Evolutionary conservation across 495 filamentous ascomycete genomes (phyloP), one percentile per base, ranked within the genome.

Genomic region (Podospora fimiseda): DNA sequence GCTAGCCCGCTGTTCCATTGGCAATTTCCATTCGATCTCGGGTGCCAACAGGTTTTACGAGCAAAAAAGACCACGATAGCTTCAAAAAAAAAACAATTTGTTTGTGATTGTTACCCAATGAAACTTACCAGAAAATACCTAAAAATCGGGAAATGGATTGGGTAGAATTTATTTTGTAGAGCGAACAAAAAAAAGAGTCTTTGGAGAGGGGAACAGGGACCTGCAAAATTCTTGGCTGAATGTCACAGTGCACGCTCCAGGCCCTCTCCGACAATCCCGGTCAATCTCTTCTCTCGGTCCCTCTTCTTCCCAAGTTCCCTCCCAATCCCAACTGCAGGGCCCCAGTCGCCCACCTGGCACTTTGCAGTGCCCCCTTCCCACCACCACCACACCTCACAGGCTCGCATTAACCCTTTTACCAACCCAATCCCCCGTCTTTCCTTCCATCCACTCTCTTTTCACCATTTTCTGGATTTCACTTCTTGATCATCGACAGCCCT

Each of bases 361-460:
- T 48, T 40, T 59, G 59, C 62, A 59, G 60, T 57, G 62, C 62
- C 57, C 53, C 59, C 62, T 61, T 60, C 62, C 56, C 50, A 51
- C 46, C 53, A 50, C 51, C 53, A 40, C 51, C 51, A 53, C 36
- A 50, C 45, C 14, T 51, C 42, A 13, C 37, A 16, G 43, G 22
- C 53, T 45, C 47, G 52, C 56, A 58, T 58, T 52, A 50, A 55
- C 49, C 52, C 51, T 46, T 56, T 56, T 52, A 51, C 51, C 51
- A 36, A 54, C 52, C 53, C 43, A 59, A 43, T 49, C 51, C 60
- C 48, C 59, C 55, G 52, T 56, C 43, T 37, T 56, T 46, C 52
- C 41, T 63, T 58, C 47, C 48, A 52, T 48, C 63, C 50, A 45
- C 51, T 39, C 56, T n/a, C 37, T 58, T 48, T 41, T 51, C 36